Conservation (phyloP, 2,329 filamentous ascomycete species). For the Alternaria brassicicola region DNA sequence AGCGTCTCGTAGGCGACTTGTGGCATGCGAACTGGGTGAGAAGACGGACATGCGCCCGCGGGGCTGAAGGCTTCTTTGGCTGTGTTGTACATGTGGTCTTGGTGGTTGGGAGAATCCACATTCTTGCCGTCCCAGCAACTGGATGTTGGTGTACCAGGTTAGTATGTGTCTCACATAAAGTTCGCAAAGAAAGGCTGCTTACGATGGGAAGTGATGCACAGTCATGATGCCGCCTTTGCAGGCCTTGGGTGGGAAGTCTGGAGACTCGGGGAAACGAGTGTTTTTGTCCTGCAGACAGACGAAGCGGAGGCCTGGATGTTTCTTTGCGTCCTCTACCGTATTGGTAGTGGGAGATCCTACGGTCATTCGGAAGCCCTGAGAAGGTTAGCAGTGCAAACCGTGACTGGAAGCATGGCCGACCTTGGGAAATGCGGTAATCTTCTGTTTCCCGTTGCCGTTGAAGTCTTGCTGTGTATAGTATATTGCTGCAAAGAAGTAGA, state of each 20-base stretch:
- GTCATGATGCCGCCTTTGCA: conserved; percentile 14
- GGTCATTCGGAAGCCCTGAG: conserved; percentile 42
- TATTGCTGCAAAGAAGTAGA: conserved; percentile 12
- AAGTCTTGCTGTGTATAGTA: conserved; percentile 47
- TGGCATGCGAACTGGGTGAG: conserved; percentile 40
- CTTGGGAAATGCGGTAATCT: conserved; percentile 34
- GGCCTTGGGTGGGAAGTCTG: conserved; percentile 12
- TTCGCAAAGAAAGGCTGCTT: background rate
- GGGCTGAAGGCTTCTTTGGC: conserved; percentile 27
- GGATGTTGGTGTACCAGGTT: background rate
- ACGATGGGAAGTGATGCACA: conserved; percentile 30
- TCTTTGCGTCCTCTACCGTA: conserved; percentile 12
- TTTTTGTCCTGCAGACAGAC: conserved; percentile 29
- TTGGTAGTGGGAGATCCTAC: conserved; percentile 39
- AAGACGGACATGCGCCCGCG: conserved; percentile 32
- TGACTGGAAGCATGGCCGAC: conserved; percentile 15
- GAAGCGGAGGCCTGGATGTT: conserved; percentile 3
- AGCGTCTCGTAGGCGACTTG: conserved; percentile 42
- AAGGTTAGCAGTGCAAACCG: background rate
- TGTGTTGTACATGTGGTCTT: conserved; percentile 52
- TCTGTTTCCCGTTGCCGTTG: conserved; percentile 31
- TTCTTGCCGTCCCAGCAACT: conserved; percentile 56
- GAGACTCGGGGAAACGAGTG: conserved; percentile 21
- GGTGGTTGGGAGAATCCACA: conserved; percentile 61
- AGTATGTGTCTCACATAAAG: background rate